Evolutionary conservation across 2,329 filamentous ascomycete genomes (phyloP), one percentile per base, ranked within the genome.

Genomic region (Plectosphaerella plurivora): DNA sequence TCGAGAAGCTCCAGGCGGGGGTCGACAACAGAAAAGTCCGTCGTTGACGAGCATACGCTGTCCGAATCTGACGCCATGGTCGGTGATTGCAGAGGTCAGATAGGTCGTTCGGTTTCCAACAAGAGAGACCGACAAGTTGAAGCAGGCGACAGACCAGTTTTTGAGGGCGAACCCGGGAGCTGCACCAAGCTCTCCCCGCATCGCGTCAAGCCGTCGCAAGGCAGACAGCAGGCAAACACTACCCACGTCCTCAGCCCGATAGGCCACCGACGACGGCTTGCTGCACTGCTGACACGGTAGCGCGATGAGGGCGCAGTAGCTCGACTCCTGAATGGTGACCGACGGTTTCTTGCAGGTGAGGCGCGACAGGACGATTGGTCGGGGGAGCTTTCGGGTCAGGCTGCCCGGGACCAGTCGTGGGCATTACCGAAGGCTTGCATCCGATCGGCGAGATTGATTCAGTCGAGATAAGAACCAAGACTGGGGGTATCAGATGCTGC

Each of bases 21-120:
- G 10, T 54, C 54, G 10, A 54, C 45, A 44, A 56, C 39, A 9
- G 47, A 54, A 14, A 49, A 56, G 35, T 54, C 52, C 10, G 25
- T 54, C 46, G 9, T 54, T 47, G 9, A 24, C 11, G 10, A 28
- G 33, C 24, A 28, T 28, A 33, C 45, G 7, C 14, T 16, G 12
- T 9, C 24, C 22, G 45, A 46, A 33, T 20, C 22, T 7, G 10
- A 22, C 12, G 24, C 12, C 15, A 46, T 33, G 22, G 44, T n/a
- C 15, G 41, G 41, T 33, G 45, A 18, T n/a, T 33, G 14, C 5
- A n/a, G 15, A 16, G n/a, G n/a, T n/a, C n/a, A n/a, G n/a, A n/a
- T n/a, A n/a, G n/a, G n/a, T n/a, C n/a, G n/a, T n/a, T n/a, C n/a
- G n/a, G n/a, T n/a, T n/a, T n/a, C n/a, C n/a, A n/a, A n/a, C n/a